phyloP scores from a whole-genome alignment of 2,329 filamentous ascomycete species.

The Aspergillus pseudoglaucus region DNA sequence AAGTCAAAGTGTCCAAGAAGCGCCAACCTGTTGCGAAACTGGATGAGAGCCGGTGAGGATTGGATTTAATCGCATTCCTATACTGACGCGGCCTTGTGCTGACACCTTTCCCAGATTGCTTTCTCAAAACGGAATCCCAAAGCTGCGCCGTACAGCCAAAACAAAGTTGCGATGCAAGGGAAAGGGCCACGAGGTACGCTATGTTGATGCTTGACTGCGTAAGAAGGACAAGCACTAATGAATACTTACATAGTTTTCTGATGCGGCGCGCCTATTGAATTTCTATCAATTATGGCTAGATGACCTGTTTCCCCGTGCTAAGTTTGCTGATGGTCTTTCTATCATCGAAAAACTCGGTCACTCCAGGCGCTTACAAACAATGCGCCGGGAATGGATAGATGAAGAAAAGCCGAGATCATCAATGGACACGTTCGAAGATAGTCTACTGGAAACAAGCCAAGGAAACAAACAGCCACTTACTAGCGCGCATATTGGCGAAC shows the following conservation, averaged over 20 bases:
- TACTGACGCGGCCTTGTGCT: neutral
- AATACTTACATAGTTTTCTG: constrained; percentile 59
- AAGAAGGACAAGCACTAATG: neutral
- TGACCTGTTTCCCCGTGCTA: constrained; percentile 88
- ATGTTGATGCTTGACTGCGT: constrained; percentile 3
- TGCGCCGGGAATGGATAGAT: constrained; percentile 76
- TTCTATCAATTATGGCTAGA: constrained; percentile 97
- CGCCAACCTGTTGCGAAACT: constrained; percentile 74
- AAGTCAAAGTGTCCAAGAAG: constrained; percentile 74
- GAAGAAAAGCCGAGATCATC: constrained; percentile 46
- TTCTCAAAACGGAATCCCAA: constrained; percentile 75
- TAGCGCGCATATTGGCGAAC: no score
- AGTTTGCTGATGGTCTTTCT: constrained; percentile 78
- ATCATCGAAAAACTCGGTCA: constrained; percentile 95
- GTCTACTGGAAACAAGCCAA: constrained; percentile 1
- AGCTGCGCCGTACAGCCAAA: constrained; percentile 64
- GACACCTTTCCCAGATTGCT: constrained; percentile 57
- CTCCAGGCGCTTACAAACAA: constrained; percentile 67
- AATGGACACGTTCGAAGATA: constrained; percentile 3
- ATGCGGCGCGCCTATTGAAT: constrained; percentile 72
- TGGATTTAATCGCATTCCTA: neutral
- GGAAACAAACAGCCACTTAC: constrained; percentile 3
- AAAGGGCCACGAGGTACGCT: constrained; percentile 77
- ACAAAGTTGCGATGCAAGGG: constrained; percentile 73
- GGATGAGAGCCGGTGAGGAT: constrained; percentile 64